These are phyloP conservation scores for Beauveria varroae DNA, from an alignment of 2,329 filamentous ascomycete species.

Conservation along the genomic window DNA sequence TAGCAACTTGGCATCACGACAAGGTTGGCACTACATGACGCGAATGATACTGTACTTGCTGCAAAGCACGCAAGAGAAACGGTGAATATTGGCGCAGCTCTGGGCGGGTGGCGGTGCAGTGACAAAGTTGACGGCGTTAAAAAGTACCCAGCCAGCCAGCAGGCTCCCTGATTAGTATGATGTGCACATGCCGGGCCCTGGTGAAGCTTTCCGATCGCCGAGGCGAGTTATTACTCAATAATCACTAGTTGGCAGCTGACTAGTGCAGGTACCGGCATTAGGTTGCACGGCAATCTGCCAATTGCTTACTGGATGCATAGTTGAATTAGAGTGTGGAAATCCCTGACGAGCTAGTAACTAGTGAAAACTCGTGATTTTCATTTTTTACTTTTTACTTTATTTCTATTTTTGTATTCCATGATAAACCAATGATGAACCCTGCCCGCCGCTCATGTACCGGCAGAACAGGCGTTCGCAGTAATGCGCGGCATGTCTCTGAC, in stretches of 20 bases:
- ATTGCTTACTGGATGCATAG: too few species aligned
- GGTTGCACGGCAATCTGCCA: not conserved
- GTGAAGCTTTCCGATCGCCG: constrained; percentile 6
- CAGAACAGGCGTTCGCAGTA: not conserved
- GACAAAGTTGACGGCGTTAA: not conserved
- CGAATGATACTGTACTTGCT: not conserved
- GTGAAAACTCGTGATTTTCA: not conserved
- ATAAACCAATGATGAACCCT: not conserved
- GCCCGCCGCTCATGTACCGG: not conserved
- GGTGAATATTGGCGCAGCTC: not conserved
- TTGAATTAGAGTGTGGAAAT: too few species aligned
- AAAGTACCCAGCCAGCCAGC: not conserved
- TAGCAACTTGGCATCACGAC: not conserved
- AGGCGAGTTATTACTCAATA: not conserved
- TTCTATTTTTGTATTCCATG: not conserved
- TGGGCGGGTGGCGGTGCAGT: not conserved
- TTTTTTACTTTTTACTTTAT: not conserved
- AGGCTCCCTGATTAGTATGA: too few species aligned
- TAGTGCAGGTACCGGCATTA: not conserved
- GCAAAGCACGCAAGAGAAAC: not conserved
- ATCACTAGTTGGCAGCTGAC: not conserved
- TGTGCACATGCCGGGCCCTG: too few species aligned
- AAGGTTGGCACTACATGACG: not conserved
- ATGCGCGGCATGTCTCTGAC: not conserved
- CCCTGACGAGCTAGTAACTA: too few species aligned